Conservation (phyloP, 495 filamentous ascomycete species). For the Tuber calosporum region DNA sequence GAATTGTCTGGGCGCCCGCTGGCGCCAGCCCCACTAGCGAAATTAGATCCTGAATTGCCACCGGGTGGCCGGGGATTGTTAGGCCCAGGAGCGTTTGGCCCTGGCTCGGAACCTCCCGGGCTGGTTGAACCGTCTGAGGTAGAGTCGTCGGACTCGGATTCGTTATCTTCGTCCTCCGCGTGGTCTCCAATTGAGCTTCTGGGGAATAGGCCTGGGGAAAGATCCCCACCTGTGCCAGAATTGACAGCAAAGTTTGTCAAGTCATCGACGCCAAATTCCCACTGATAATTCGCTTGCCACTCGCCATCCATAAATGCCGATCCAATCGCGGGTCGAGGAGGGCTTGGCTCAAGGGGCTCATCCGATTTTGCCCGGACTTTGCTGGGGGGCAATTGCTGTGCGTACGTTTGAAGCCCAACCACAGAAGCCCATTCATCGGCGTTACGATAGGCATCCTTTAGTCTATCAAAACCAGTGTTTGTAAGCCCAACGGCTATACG, state of each 20-base stretch:
- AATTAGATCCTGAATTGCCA: not conserved
- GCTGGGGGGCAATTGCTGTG: accelerated
- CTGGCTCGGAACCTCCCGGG: not conserved
- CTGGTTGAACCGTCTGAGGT: not conserved
- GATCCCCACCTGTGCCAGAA: not conserved
- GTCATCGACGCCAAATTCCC: not conserved
- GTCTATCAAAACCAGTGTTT: not conserved
- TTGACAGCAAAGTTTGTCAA: not conserved
- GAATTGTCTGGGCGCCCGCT: not conserved
- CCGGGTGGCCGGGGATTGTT: not conserved
- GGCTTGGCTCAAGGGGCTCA: not conserved
- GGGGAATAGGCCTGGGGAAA: not conserved
- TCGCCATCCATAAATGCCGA: not conserved
- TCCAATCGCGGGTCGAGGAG: not conserved
- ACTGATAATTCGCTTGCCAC: not conserved
- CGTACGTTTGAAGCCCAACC: not conserved
- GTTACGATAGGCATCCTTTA: not conserved
- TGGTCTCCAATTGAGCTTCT: not conserved
- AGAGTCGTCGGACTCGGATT: not conserved
- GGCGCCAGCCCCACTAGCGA: not conserved
- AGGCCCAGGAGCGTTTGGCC: not conserved
- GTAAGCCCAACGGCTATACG: not conserved
- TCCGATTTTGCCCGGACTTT: not conserved
- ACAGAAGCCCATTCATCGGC: not conserved
- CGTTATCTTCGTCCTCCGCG: not conserved